phyloP scores from a whole-genome alignment of 176 grass and related monocot species.

The Microstegium vimineum region DNA sequence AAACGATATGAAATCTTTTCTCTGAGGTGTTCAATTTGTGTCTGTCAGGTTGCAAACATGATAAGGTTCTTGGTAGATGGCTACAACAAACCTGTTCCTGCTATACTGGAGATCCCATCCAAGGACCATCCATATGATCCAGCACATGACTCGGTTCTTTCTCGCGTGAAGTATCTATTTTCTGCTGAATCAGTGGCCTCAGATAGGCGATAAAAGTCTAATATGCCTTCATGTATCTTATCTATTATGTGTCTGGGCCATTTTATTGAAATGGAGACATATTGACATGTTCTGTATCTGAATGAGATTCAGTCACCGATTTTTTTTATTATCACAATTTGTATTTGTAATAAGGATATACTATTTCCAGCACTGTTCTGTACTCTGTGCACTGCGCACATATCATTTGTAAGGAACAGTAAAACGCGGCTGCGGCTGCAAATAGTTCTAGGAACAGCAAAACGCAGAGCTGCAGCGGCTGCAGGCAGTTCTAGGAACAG shows the following conservation, averaged over 20 bases:
- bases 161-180: conserved; percentile 84
- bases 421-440: too few species aligned
- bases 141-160: conserved; percentile 79
- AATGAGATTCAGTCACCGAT: neutral
- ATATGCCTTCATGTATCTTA: neutral
- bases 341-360: neutral
- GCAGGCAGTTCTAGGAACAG: too few species aligned
- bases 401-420: too few species aligned
- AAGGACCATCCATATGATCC: conserved; percentile 96
- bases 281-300: neutral
- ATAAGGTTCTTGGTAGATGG: conserved; percentile 91
- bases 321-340: too few species aligned
- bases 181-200: conserved; percentile 72
- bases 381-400: neutral
- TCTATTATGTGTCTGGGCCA: neutral
- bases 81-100: conserved; percentile 90
- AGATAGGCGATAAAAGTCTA: conserved; percentile 39
- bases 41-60: conserved; percentile 78
- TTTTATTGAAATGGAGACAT: conserved; percentile 11
- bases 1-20: neutral
- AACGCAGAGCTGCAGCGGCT: too few species aligned
- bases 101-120: conserved; percentile 92
- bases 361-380: neutral
- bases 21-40: neutral
- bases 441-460: too few species aligned